Evolutionary conservation across 2,329 filamentous ascomycete species (phyloP).

Genomic region (Colletotrichum siamense): DNA sequence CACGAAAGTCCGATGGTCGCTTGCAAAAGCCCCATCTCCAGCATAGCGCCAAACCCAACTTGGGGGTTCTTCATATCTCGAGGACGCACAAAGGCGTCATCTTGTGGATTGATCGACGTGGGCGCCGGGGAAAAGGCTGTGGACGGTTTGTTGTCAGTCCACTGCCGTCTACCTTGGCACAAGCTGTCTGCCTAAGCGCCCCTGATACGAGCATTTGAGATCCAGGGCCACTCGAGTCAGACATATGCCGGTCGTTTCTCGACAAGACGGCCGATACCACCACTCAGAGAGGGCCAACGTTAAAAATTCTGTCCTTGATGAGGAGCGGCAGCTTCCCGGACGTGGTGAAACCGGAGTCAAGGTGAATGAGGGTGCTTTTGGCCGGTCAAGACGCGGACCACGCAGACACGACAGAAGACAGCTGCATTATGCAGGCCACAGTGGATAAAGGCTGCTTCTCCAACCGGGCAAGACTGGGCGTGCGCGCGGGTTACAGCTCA

Average conservation of each 20-base stretch:
- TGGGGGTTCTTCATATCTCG: neutral
- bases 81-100: neutral
- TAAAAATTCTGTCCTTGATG: neutral
- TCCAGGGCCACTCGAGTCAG: conserved; percentile 1
- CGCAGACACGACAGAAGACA: conserved; percentile 1
- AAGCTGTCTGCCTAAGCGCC: neutral
- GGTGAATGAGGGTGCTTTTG: neutral
- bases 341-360: neutral
- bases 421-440: conserved; percentile 17
- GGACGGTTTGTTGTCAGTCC: neutral
- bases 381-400: neutral
- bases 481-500: neutral
- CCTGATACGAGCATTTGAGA: neutral
- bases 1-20: neutral
- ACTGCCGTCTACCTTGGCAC: neutral
- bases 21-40: neutral
- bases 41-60: neutral
- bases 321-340: neutral
- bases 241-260: neutral
- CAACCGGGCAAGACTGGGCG: neutral
- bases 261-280: neutral
- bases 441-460: conserved; percentile 6
- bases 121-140: neutral
- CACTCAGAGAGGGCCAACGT: neutral
- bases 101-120: neutral